Percentiles rank a stretch among this genome's conserved stretches.
phyloP scores from a whole-genome alignment of 1,139 yeast species.

The Meyerozyma guilliermondii region DNA sequence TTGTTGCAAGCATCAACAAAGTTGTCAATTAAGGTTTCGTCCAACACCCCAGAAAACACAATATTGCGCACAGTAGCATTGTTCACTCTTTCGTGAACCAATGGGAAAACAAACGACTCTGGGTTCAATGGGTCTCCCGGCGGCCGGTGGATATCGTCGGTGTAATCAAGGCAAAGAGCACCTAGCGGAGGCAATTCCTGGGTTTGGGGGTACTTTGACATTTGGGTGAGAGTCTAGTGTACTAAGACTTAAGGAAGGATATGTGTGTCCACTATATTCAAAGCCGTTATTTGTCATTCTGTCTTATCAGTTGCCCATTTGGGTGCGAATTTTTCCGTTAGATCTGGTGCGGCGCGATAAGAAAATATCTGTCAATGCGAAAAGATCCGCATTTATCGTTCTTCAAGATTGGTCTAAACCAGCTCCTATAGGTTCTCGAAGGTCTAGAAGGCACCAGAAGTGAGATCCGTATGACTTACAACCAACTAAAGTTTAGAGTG shows the following conservation, averaged over 20 bases:
- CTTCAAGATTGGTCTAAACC: no score
- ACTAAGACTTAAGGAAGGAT: neutral
- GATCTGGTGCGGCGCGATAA: neutral
- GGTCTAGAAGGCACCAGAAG: no score
- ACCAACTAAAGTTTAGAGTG: no score
- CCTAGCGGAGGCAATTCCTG: neutral
- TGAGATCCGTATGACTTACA: no score
- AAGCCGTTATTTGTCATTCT: neutral
- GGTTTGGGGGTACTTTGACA: neutral
- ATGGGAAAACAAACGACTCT: constrained; percentile 16
- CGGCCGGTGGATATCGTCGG: constrained; percentile 13
- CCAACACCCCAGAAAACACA: constrained; percentile 4
- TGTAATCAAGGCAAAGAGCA: neutral
- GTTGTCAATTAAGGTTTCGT: constrained; percentile 1
- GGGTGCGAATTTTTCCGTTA: neutral
- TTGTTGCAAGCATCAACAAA: constrained; percentile 10
- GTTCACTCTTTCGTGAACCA: constrained; percentile 12
- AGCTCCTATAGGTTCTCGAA: no score
- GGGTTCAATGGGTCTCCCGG: constrained; percentile 21
- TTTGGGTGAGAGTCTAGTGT: neutral
- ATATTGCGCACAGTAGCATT: constrained; percentile 14
- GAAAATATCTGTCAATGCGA: neutral
- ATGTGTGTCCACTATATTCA: neutral
- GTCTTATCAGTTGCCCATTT: neutral
- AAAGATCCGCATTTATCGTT: neutral